Base-by-base conservation (phyloP, 108 stramenopile species). In the Fragilariopsis cylindrus region DNA sequence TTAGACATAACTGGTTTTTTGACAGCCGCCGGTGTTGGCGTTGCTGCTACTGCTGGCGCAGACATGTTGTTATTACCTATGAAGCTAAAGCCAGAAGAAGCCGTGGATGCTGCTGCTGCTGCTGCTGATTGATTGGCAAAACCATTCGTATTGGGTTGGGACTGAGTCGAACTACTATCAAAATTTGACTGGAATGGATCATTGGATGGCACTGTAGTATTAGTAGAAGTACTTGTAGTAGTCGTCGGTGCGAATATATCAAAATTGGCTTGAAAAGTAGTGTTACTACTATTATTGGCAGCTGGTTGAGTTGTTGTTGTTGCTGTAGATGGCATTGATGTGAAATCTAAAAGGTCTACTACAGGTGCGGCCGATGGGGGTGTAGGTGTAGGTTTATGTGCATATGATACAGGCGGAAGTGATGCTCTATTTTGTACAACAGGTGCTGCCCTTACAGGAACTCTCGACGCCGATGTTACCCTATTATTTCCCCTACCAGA, bases 281-380 rank as follows among this genome's bases (percentile, higher is more conserved):
- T 50, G 21, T 30, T 47, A 8, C 30, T 30, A 30, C 30, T 30
- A 30, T 30, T 30, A 30, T 30, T 19, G 19, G n/a, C 16, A 9
- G n/a, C 19, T 60, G 58, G 43, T 15, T 56, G 40, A 15, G 13
- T 47, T 12, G 62, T 63, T 6, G 62, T 4, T 63, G 62, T 19
- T 18, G 57, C 8, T 18, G 57, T 4, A 40, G 62, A 43, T 3
- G 62, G 4, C 58, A 60, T 30, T 2, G 62, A 63, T 4, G 62
- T 74, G 73, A 90, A 90, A 78, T 87, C 87, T 6, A 90, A 65
- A 67, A 90, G 65, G 75, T 92, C 89, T 15, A 73, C 84, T 7
- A 73, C 76, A 3, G 86, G 83, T 3, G 75, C 39, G 9, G 74
- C 76, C 49, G 72, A 70, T 57, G 73, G 46, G 6, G 75, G 75